phyloP scores from a whole-genome alignment of 2,329 filamentous ascomycete species.

The Aureobasidium mangrovei region DNA sequence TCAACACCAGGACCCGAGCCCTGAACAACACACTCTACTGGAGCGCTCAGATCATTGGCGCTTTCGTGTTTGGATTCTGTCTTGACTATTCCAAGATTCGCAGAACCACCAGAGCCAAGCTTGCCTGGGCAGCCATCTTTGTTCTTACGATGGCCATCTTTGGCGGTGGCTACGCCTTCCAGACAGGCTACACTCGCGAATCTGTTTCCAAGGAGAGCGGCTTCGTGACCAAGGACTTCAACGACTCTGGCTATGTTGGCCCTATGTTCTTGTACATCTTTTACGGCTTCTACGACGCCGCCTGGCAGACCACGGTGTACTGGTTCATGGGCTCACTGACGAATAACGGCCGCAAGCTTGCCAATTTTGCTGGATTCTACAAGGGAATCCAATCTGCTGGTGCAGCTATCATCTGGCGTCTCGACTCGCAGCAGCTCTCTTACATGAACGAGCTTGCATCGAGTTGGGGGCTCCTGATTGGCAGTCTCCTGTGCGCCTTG shows the following conservation, averaged over 20 bases:
- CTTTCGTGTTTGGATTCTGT: slow-evolving; percentile 60
- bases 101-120: slow-evolving; percentile 60
- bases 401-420: slow-evolving; percentile 63
- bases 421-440: slow-evolving; percentile 54
- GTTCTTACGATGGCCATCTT: slow-evolving; percentile 67
- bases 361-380: slow-evolving; percentile 87
- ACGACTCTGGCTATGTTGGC: slow-evolving; percentile 57
- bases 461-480: slow-evolving; percentile 68
- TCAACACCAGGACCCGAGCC: slow-evolving; percentile 65
- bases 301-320: slow-evolving; percentile 85
- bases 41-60: slow-evolving; percentile 67
- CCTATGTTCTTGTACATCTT: slow-evolving; percentile 87
- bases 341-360: slow-evolving; percentile 84
- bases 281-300: slow-evolving; percentile 81
- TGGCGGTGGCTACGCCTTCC: slow-evolving; percentile 75
- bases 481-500: slow-evolving; percentile 65
- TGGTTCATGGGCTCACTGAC: slow-evolving; percentile 94
- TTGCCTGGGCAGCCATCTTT: slow-evolving; percentile 53
- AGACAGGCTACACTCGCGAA: slow-evolving; percentile 49
- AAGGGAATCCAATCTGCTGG: slow-evolving; percentile 86
- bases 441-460: slow-evolving; percentile 66
- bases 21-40: slow-evolving; percentile 76
- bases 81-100: slow-evolving; percentile 54
- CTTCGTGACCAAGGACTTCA: slow-evolving; percentile 53
- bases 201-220: slow-evolving; percentile 19